Evolutionary conservation across 352 stramenopile species (phyloP), one percentile per base, ranked within the genome.

Genomic region (Phytophthora foliorum): DNA sequence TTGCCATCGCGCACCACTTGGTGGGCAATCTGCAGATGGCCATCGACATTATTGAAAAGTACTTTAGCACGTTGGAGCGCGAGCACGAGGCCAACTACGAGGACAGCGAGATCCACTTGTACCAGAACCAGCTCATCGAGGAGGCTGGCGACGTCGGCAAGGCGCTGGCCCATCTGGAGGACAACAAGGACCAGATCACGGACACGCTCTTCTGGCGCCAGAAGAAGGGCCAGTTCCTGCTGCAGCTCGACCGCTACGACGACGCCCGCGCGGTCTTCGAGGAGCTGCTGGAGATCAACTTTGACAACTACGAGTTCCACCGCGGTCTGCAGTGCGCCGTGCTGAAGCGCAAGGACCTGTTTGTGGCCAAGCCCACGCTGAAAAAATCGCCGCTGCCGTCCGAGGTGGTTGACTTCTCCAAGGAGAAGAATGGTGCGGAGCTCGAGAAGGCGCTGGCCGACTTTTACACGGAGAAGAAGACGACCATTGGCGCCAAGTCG

Each of bases 31-130:
- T 90, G 29, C 81, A 97, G 39, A 97, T 95, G 67, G 97, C 97
- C 21, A 90, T 99, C 55, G 82, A 96, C 48, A 97, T 99, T 63
- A 97, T 99, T 70, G 96, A 99, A 57, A 97, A 93, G 68, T 99
- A 99, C 79, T 83, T 98, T 27, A 87, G 82, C 34, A 99, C 94
- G 22, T 66, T 99, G 24, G 84, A 92, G 5, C 60, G 61, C n/a
- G 72, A 68, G n/a, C 74, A 71, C 19, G 67, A 63, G 10, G 54
- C 77, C 25, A 91, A 88, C 39, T 99, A 98, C 86, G 94, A 99
- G 69, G 93, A 98, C 69, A 98, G 91, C 66, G 97, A 99, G 77
- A 94, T 99, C 31, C 91, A 97, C 17, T 67, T 99, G 71, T 99
- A 99, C 82, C 90, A 97, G 77, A 98, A 98, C 74, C 77, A 90